Base-by-base conservation (phyloP, 441 rosid species). In the Syzygium syzygioides region DNA sequence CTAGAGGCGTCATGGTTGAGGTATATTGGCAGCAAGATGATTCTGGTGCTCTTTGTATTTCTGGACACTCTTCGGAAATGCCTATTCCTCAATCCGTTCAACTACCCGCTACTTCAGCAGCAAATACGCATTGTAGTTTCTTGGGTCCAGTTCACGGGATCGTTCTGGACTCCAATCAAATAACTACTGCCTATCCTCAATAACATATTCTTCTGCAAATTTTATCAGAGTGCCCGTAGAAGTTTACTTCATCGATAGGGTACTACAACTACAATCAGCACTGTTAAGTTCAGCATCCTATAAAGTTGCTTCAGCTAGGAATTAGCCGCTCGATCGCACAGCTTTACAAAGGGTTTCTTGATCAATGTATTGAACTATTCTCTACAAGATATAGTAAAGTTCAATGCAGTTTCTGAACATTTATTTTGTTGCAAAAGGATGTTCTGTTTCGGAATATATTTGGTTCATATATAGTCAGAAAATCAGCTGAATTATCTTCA, bases 21-120 rank as follows among this genome's bases (percentile, higher is more conserved):
- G 99, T 96, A 25, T 94, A 93, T 91, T 98, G 98, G 98, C 93
- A 93, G 87, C 98, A 97, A 91, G 98, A 96, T 86, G 98, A 94
- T 55, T 89, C 95, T 2, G 98, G 97, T 20, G 84, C 95, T 4
- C 95, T 98, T 90, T 94, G 98, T 94, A 93, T 96, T 87, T 94
- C 98, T 11, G 95, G 98, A 34, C 97, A 96, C 89, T 95, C 98
- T 4, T 50, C 92, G 14, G 98, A 96, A 91, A 95, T 92, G 89
- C 91, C 93, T 1, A 50, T 95, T 14, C 99, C 98, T 60, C 76
- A 90, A 53, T 87, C 94, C 88, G 93, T 89, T 71, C 91, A 90
- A 79, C 85, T 90, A 12, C 85, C 89, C 54, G 85, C 55, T 88
- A 71, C 94, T 86, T 80, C 92, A 41, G 86, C 91, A 4, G 57